A percentile compares a stretch with the other conserved stretches of the same genome.
These are phyloP conservation scores for Dothiorella sarmentorum DNA, from an alignment of 2,329 filamentous ascomycete species.

Conservation along the genomic window DNA sequence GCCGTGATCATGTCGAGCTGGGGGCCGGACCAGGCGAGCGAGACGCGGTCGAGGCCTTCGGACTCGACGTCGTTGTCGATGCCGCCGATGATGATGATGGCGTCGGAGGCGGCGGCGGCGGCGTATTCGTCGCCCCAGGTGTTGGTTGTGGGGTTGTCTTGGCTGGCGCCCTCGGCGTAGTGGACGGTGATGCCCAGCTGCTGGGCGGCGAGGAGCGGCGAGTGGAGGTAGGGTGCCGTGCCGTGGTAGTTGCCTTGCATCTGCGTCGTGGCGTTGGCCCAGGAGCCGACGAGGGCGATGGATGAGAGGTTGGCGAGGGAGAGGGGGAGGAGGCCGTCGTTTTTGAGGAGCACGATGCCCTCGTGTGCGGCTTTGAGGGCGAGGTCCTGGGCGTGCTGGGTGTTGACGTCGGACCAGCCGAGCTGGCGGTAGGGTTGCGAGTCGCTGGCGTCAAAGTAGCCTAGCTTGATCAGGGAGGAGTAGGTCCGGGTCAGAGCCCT, in stretches of 20 bases:
- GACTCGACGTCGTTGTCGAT: constrained; percentile 52
- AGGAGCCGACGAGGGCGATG: constrained; percentile 57
- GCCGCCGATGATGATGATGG: constrained; percentile 55
- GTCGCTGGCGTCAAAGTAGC: constrained; percentile 55
- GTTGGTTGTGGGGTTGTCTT: constrained; percentile 29
- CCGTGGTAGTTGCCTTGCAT: constrained; percentile 58
- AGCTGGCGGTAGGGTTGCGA: constrained; percentile 51
- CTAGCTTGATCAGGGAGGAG: constrained; percentile 52
- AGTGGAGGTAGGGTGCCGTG: constrained; percentile 53
- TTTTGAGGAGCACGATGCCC: constrained; percentile 51
- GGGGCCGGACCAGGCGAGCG: constrained; percentile 50
- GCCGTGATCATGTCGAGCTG: constrained; percentile 52
- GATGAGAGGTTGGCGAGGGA: constrained; percentile 35
- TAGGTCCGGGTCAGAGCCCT: constrained; percentile 48
- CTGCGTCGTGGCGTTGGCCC: constrained; percentile 55
- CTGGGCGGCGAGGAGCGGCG: constrained; percentile 52
- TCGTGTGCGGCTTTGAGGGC: constrained; percentile 53
- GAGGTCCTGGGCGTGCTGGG: constrained; percentile 51
- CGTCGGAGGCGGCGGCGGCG: constrained; percentile 45
- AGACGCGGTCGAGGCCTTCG: constrained; percentile 51
- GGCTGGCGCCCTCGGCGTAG: constrained; percentile 41
- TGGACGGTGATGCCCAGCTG: constrained; percentile 45
- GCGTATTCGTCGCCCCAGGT: constrained; percentile 22
- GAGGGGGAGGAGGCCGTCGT: constrained; percentile 49
- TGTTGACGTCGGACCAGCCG: constrained; percentile 55